Percentiles rank a stretch among this genome's conserved stretches.
Evolutionary conservation across 768 basidiomycete species (phyloP).

Genomic region (Punctularia strigosozonata): DNA sequence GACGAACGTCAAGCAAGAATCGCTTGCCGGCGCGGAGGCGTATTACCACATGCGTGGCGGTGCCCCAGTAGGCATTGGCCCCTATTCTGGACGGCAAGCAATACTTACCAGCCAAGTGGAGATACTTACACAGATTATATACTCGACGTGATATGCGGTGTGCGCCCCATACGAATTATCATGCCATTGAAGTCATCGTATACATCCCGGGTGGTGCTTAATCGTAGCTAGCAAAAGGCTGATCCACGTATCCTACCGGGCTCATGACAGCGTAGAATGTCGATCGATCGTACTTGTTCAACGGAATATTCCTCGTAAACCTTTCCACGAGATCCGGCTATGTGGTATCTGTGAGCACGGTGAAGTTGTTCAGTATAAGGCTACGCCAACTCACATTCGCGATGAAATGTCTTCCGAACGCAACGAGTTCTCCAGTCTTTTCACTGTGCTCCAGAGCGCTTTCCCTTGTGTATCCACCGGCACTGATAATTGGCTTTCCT

Average conservation of each 20-base stretch:
- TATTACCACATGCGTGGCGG: too few relatives aligned
- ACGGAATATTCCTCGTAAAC: neutral
- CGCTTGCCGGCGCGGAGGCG: too few relatives aligned
- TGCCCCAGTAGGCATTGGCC: too few relatives aligned
- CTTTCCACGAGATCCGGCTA: slow-evolving; percentile 1
- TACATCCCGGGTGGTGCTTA: too few relatives aligned
- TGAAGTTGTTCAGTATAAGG: neutral
- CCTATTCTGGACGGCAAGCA: too few relatives aligned
- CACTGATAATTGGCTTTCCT: slow-evolving; percentile 8
- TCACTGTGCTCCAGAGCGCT: slow-evolving; percentile 9
- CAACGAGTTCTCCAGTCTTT: slow-evolving; percentile 9
- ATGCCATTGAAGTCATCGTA: too few relatives aligned
- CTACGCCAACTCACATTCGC: slow-evolving; percentile 11
- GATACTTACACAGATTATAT: too few relatives aligned
- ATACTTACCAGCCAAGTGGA: too few relatives aligned
- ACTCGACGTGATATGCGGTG: too few relatives aligned
- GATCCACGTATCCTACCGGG: neutral
- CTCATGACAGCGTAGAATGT: neutral
- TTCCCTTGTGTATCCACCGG: slow-evolving; percentile 10
- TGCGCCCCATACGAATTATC: too few relatives aligned
- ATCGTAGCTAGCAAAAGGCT: slow-evolving; percentile 1
- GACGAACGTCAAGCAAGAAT: too few relatives aligned
- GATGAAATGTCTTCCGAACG: slow-evolving; percentile 13
- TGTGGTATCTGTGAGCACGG: neutral
- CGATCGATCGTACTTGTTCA: neutral